Evolutionary conservation across 1,284 basidiomycete genomes (phyloP), one percentile per base, ranked within the genome.

Genomic region (Phylloporus gajari): DNA sequence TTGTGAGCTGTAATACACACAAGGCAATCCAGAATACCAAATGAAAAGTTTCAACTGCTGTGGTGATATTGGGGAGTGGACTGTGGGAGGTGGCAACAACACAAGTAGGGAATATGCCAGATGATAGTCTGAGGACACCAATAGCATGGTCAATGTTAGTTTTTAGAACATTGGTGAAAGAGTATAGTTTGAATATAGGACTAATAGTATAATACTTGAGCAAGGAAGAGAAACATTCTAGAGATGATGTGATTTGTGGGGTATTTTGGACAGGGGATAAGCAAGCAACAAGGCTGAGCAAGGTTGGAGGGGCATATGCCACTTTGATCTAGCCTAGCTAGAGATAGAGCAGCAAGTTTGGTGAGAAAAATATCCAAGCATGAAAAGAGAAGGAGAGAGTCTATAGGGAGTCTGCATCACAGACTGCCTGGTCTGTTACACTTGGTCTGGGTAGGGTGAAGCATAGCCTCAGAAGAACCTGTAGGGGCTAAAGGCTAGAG

Each of bases 41-140:
- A 40, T 88, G 86, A 76, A 86, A 91, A 3, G 83, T 85, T 75
- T 91, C 85, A 11, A 89, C 84, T 6, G 89, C 83, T 64, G 83
- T 81, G 4, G 81, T 78, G 62, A 91, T 83, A 72, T 87, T 90
- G 5, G 84, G 78, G 38, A 85, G 78, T 32, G 83, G 78, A 56
- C 83, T 83, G 17, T 75, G 70, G 0, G 90, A 90, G 7, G 88
- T 82, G 32, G 85, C 87, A 8, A 88, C 86, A 17, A 90, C 86
- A 67, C 87, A 88, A 4, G 91, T 90, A 15, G 89, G 83, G 64
- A 92, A 81, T 68, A 91, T 85, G 27, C 91, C 91, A 32, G 89
- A 91, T 11, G 90, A 92, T 78, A 91, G 90, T 5, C 89, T 90
- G 3, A 91, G 79, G 59, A 91, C 76, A n/a, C 88, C 88, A 30